Base-by-base conservation (phyloP, 2,329 filamentous ascomycete genomes). In the Penicillium sumatraense region DNA sequence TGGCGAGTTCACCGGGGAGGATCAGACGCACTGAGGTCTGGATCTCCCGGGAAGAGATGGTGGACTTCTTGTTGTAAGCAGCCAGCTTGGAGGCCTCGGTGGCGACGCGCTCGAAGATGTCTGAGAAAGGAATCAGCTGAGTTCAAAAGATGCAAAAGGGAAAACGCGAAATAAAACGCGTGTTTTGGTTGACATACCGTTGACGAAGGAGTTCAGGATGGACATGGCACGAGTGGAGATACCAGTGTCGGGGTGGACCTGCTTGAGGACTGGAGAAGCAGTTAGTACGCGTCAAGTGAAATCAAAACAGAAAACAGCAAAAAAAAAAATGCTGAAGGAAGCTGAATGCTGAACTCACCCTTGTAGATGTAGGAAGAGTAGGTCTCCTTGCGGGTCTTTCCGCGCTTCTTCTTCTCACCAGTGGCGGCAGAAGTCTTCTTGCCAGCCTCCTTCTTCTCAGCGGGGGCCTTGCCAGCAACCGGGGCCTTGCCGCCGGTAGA, bases 321-420 rank as follows among this genome's bases (percentile, higher is more conserved):
- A n/a, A n/a, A n/a, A n/a, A n/a, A n/a, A n/a, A n/a, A n/a, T n/a
- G n/a, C n/a, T n/a, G n/a, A n/a, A n/a, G n/a, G n/a, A n/a, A n/a
- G n/a, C n/a, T n/a, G n/a, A n/a, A n/a, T n/a, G n/a, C n/a, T n/a
- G n/a, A n/a, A 63, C 86, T 79, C 76, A 97, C 93, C 95, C 86
- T 98, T 99, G 90, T 98, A 99, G 83, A 99, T 99, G 87, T 99
- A 99, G 53, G 91, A 96, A 69, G 90, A 96, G 86, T 99, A 99
- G n/a, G 95, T 99, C 86, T 99, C 95, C 90, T 98, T 98, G 83
- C 95, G 89, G 68, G 93, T 91, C 93, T 99, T 99, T 84, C 92
- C 96, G 76, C 95, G 91, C 93, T 98, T 99, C 91, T 99, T 99
- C 92, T 98, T 98, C 72, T 98, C 95, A 65, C 95, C 95, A 75